Evolutionary conservation across 2,329 filamentous ascomycete species (phyloP).

Genomic region (Iodosphaeria phyllophila): DNA sequence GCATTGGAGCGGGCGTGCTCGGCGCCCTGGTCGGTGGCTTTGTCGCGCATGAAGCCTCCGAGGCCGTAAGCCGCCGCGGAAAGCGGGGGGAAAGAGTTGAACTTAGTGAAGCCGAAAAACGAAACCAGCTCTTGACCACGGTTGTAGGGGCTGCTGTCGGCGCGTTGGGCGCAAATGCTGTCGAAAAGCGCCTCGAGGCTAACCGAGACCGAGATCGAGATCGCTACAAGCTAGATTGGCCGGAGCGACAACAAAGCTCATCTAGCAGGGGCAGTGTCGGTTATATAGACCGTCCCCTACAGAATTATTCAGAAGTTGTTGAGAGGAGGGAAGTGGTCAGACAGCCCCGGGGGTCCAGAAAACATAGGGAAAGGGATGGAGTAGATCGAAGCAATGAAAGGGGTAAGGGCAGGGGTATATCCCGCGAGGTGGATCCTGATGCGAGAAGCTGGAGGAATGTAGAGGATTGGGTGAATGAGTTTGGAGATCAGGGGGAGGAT

Average conservation of each 20-base stretch:
- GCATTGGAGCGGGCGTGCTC: slow-evolving; percentile 30
- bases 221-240: slow-evolving; percentile 7
- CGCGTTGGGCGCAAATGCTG: slow-evolving; percentile 29
- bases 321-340: slow-evolving; percentile 9
- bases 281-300: neutral
- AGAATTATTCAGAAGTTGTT: slow-evolving; percentile 2
- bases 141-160: slow-evolving; percentile 34
- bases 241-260: slow-evolving; percentile 10
- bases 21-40: slow-evolving; percentile 35
- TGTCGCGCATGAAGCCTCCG: slow-evolving; percentile 28
- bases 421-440: slow-evolving; percentile 12
- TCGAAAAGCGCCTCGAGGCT: slow-evolving; percentile 13
- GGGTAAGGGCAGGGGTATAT: slow-evolving; percentile 5
- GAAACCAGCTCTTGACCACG: slow-evolving; percentile 24
- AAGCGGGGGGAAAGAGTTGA: slow-evolving; percentile 7
- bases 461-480: slow-evolving; percentile 14
- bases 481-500: slow-evolving; percentile 4
- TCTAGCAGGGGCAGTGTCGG: slow-evolving; percentile 3
- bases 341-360: slow-evolving; percentile 4
- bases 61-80: slow-evolving; percentile 16
- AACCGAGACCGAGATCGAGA: slow-evolving; percentile 9
- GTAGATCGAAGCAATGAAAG: slow-evolving; percentile 1
- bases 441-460: slow-evolving; percentile 14
- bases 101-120: slow-evolving; percentile 12
- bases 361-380: neutral